phyloP scores from a whole-genome alignment of 805 yeast genomes.

The Lachancea fermentati region DNA sequence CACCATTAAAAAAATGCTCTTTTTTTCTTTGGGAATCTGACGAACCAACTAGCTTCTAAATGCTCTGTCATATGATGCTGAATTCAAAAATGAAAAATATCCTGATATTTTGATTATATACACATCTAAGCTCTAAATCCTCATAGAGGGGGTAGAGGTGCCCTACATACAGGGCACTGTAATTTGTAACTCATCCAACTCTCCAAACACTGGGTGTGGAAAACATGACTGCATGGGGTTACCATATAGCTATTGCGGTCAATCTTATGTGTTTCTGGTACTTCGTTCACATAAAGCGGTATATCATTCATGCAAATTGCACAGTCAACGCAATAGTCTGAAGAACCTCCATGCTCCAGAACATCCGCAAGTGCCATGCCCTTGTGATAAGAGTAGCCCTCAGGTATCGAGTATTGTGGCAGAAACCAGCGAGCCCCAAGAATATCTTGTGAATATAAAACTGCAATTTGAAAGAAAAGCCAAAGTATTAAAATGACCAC shows the following conservation, averaged over 20 bases:
- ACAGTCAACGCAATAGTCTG: constrained; percentile 61
- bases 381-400: constrained; percentile 73
- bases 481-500: constrained; percentile 45
- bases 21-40: too few relatives aligned
- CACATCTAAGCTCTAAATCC: too few relatives aligned
- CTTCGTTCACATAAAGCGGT: constrained; percentile 29
- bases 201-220: constrained; percentile 84
- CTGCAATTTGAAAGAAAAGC: constrained; percentile 52
- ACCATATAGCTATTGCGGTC: constrained; percentile 56
- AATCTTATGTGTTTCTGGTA: constrained; percentile 34
- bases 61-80: too few relatives aligned
- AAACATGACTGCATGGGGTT: constrained; percentile 87
- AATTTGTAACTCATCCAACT: constrained; percentile 90
- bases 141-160: constrained; percentile 73
- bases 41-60: too few relatives aligned
- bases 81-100: too few relatives aligned
- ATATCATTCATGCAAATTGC: constrained; percentile 85
- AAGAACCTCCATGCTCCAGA: constrained; percentile 30
- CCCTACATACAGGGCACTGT: constrained; percentile 92
- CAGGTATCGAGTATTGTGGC: constrained; percentile 68
- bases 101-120: too few relatives aligned
- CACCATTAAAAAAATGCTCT: too few relatives aligned
- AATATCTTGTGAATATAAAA: constrained; percentile 57
- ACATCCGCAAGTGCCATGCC: constrained; percentile 24
- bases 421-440: constrained; percentile 82